phyloP scores from a whole-genome alignment of 73 alveolate genomes.

The Tetrahymena thermophila region DNA sequence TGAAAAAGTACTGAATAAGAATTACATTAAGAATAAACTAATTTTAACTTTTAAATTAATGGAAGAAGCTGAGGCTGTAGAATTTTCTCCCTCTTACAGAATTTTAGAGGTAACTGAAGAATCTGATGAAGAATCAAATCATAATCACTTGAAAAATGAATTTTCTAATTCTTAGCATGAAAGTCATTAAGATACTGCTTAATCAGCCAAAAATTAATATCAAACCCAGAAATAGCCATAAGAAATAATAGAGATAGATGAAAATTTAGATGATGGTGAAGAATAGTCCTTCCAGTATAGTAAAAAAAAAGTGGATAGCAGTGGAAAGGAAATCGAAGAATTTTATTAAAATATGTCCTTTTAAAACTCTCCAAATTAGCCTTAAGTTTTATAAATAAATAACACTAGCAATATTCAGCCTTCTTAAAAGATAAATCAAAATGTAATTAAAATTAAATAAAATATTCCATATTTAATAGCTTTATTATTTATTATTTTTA shows the following conservation, averaged over 20 bases:
- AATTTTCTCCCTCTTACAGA: not conserved
- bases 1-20: not conserved
- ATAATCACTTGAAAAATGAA: not conserved
- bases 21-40: not conserved
- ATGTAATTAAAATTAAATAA: not conserved
- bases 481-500: not conserved
- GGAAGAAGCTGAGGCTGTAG: slow-evolving; percentile 1
- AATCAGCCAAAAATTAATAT: not conserved
- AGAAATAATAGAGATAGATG: not conserved
- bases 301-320: not conserved
- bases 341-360: not conserved
- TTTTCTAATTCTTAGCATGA: not conserved
- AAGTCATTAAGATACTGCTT: not conserved
- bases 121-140: not conserved
- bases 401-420: not conserved
- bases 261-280: not conserved
- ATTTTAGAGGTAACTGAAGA: not conserved
- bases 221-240: not conserved
- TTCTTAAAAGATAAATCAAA: not conserved
- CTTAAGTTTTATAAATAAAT: not conserved
- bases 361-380: not conserved
- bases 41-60: not conserved
- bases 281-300: not conserved
- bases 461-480: too few species aligned
- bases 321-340: not conserved